These are phyloP conservation scores for Pseudogymnoascus sp. DNA, from an alignment of 2,329 filamentous ascomycete genomes.

Conservation along the genomic window DNA sequence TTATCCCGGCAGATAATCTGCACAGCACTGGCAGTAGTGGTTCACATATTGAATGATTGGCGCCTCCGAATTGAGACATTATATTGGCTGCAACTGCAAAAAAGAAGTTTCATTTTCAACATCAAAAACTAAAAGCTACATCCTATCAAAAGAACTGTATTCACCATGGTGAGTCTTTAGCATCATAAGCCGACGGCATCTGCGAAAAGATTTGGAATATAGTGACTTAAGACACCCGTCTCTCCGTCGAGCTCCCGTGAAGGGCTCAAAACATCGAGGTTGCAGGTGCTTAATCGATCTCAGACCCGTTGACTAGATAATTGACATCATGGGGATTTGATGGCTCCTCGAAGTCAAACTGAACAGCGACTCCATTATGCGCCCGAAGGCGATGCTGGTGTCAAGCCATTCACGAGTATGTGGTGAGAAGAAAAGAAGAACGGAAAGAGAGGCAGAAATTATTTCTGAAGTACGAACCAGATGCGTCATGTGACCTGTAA, in stretches of 20 bases:
- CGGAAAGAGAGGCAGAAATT: background rate
- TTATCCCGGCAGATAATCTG: background rate
- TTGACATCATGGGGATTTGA: conserved; percentile 7
- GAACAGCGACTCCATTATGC: conserved; percentile 5
- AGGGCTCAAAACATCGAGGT: conserved; percentile 3
- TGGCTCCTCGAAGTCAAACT: conserved; percentile 7
- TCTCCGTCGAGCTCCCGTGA: conserved; percentile 2
- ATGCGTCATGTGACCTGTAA: background rate
- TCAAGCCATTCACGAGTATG: conserved; percentile 1
- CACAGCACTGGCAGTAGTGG: background rate
- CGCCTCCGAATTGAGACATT: background rate
- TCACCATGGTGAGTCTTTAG: conserved; percentile 7
- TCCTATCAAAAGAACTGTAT: conserved; percentile 1
- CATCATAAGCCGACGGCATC: conserved; percentile 4
- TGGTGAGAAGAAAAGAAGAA: background rate
- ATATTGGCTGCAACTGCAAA: background rate
- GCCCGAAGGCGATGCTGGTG: background rate
- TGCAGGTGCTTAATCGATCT: conserved; percentile 5
- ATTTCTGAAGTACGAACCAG: background rate
- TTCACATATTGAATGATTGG: background rate
- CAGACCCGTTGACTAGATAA: conserved; percentile 6
- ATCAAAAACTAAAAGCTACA: conserved; percentile 1
- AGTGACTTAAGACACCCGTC: conserved; percentile 2
- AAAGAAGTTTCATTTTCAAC: background rate
- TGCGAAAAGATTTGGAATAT: conserved; percentile 8